These are phyloP conservation scores for Mortierella sp. DNA, from an alignment of 371 early-diverging fungal genomes.

Conservation along the genomic window DNA sequence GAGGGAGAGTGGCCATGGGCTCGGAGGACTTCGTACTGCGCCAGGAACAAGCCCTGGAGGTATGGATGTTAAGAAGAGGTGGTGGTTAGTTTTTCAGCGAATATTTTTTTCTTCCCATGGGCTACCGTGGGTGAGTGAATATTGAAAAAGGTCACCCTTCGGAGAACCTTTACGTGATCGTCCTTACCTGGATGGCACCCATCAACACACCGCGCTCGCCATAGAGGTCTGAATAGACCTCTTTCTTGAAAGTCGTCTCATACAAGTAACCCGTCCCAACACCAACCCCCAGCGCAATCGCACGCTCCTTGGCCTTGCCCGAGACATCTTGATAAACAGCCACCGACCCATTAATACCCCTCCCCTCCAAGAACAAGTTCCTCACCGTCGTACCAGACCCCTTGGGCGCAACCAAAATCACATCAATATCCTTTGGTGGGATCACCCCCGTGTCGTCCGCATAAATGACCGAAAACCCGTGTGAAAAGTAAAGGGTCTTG, in stretches of 20 bases:
- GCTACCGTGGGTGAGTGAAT: too few species aligned
- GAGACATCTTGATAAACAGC: slow-evolving; percentile 96
- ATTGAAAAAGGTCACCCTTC: too few species aligned
- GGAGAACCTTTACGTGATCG: too few species aligned
- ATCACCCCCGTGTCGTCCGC: slow-evolving; percentile 92
- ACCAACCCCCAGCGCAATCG: slow-evolving; percentile 93
- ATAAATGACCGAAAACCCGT: slow-evolving; percentile 97
- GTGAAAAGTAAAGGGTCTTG: slow-evolving; percentile 98
- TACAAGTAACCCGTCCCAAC: slow-evolving; percentile 98
- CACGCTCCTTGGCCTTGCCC: slow-evolving; percentile 94
- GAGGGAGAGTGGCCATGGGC: slow-evolving; percentile 96
- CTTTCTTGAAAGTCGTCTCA: slow-evolving; percentile 97
- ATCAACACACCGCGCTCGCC: slow-evolving; percentile 99
- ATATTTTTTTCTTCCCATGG: too few species aligned
- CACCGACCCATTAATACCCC: slow-evolving; percentile 97
- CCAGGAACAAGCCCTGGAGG: slow-evolving; percentile 92
- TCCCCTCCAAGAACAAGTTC: slow-evolving; percentile 95
- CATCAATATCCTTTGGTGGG: slow-evolving; percentile 95
- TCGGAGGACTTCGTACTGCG: slow-evolving; percentile 97
- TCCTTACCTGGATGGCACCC: slow-evolving; percentile 93
- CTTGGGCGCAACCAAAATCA: slow-evolving; percentile 97
- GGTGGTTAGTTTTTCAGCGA: too few species aligned
- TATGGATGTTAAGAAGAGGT: too few species aligned
- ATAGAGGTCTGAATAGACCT: slow-evolving; percentile 96
- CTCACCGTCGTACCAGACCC: slow-evolving; percentile 97